Evolutionary conservation across 805 yeast species (phyloP).

Genomic region (Yarrowia yakushimensis): DNA sequence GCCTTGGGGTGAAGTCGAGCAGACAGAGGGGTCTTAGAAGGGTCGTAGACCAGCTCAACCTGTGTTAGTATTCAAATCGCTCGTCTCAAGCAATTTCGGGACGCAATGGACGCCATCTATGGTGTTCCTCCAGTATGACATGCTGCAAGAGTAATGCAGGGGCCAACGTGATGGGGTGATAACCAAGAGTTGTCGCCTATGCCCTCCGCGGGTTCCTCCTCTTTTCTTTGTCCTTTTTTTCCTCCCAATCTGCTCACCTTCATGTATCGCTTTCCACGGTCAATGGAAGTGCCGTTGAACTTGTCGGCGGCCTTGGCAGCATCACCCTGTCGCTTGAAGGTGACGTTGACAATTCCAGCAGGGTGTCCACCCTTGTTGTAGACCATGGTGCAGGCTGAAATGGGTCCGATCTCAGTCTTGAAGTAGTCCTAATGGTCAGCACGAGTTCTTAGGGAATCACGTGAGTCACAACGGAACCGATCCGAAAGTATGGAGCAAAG

Average conservation of each 20-base stretch:
- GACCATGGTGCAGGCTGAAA: slow-evolving; percentile 62
- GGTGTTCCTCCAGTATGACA: not conserved
- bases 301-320: slow-evolving; percentile 78
- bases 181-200: not conserved
- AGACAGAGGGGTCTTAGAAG: slow-evolving; percentile 58
- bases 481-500: slow-evolving; percentile 26
- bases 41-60: slow-evolving; percentile 80
- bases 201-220: not conserved
- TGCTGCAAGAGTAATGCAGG: not conserved
- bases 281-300: slow-evolving; percentile 91
- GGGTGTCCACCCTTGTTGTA: slow-evolving; percentile 88
- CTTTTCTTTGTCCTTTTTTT: not conserved
- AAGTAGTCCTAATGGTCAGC: slow-evolving; percentile 69
- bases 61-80: slow-evolving; percentile 27
- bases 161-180: not conserved
- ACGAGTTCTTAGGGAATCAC: not conserved
- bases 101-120: not conserved
- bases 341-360: slow-evolving; percentile 85
- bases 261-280: slow-evolving; percentile 74
- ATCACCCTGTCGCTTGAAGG: slow-evolving; percentile 62
- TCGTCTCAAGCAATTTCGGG: not conserved
- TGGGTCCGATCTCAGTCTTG: slow-evolving; percentile 81
- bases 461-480: slow-evolving; percentile 7
- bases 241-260: slow-evolving; percentile 41
- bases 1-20: slow-evolving; percentile 62